Conservation (phyloP, 192 early-diverging fungal species). For the Dimargaris cristalligena region DNA sequence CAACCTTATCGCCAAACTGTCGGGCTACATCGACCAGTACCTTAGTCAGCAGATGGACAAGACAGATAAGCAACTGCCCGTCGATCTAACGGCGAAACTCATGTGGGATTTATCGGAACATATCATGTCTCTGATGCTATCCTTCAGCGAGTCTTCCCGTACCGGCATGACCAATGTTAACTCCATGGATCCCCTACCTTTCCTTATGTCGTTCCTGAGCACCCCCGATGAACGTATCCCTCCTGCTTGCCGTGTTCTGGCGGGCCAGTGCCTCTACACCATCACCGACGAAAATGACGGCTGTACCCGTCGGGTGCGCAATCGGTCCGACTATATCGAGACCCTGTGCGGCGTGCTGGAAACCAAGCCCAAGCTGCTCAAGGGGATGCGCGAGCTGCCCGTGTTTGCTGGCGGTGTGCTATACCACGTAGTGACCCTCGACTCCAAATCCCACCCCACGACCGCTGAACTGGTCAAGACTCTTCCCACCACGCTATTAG, state of each 20-base stretch:
- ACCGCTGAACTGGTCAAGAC: slow-evolving; percentile 1
- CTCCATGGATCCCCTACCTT: slow-evolving; percentile 36
- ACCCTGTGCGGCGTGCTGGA: slow-evolving; percentile 32
- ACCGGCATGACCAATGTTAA: slow-evolving; percentile 48
- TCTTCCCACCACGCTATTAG: neutral
- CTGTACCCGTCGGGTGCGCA: slow-evolving; percentile 34
- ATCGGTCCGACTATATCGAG: slow-evolving; percentile 33
- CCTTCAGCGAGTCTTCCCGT: slow-evolving; percentile 50
- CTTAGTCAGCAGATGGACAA: neutral
- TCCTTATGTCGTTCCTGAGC: slow-evolving; percentile 52
- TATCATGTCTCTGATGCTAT: slow-evolving; percentile 23
- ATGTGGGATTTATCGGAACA: slow-evolving; percentile 31
- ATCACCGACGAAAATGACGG: slow-evolving; percentile 62
- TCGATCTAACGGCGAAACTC: slow-evolving; percentile 19
- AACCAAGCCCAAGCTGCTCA: slow-evolving; percentile 17
- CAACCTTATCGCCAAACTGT: slow-evolving; percentile 19
- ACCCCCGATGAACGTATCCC: slow-evolving; percentile 20
- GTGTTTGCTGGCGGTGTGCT: slow-evolving; percentile 48
- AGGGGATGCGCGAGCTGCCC: slow-evolving; percentile 45
- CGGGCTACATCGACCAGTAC: neutral
- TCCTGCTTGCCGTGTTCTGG: slow-evolving; percentile 21
- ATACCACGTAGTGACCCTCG: slow-evolving; percentile 24
- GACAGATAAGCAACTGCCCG: slow-evolving; percentile 5
- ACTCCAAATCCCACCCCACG: slow-evolving; percentile 10
- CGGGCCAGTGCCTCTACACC: slow-evolving; percentile 64